phyloP scores from a whole-genome alignment of 495 filamentous ascomycete species.

The Pyrenula aspistea region DNA sequence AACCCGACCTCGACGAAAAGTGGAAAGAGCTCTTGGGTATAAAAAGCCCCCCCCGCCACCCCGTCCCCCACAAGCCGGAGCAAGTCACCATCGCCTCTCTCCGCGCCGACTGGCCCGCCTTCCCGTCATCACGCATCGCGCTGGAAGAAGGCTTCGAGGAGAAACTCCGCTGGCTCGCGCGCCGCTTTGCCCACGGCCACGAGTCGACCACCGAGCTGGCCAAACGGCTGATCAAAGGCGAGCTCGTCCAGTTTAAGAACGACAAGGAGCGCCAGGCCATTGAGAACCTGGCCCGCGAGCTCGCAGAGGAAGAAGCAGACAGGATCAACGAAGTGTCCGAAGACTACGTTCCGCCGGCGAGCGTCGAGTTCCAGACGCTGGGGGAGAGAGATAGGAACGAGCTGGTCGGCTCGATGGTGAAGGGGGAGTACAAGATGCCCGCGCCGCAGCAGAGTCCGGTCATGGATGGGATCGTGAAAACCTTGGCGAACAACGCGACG shows the following conservation, averaged over 20 bases:
- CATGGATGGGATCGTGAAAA: conserved; percentile 22
- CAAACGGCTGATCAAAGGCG: conserved; percentile 24
- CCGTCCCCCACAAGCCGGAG: not conserved
- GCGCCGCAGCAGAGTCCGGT: conserved; percentile 12
- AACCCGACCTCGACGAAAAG: not conserved
- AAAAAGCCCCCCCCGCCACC: not conserved
- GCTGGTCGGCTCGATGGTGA: conserved; percentile 65
- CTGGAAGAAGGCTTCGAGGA: conserved; percentile 21
- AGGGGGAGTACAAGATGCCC: conserved; percentile 24
- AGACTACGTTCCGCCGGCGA: conserved; percentile 23
- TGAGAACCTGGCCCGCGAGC: conserved; percentile 21
- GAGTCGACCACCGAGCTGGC: conserved; percentile 26
- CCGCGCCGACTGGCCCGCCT: conserved; percentile 21
- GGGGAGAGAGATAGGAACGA: conserved; percentile 44
- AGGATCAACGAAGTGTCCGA: conserved; percentile 28
- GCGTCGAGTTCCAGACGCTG: conserved; percentile 28
- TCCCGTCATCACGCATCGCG: conserved; percentile 20
- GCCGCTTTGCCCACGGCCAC: conserved; percentile 27
- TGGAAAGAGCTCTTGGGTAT: not conserved
- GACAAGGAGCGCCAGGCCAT: conserved; percentile 27
- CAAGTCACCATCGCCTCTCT: not conserved
- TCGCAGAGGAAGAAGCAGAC: conserved; percentile 26
- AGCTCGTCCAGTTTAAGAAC: conserved; percentile 28
- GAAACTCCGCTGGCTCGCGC: conserved; percentile 23
- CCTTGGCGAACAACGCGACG: conserved; percentile 31